These are phyloP conservation scores for Astrothelium macrocarpum DNA, from an alignment of 495 filamentous ascomycete species.

Conservation along the genomic window DNA sequence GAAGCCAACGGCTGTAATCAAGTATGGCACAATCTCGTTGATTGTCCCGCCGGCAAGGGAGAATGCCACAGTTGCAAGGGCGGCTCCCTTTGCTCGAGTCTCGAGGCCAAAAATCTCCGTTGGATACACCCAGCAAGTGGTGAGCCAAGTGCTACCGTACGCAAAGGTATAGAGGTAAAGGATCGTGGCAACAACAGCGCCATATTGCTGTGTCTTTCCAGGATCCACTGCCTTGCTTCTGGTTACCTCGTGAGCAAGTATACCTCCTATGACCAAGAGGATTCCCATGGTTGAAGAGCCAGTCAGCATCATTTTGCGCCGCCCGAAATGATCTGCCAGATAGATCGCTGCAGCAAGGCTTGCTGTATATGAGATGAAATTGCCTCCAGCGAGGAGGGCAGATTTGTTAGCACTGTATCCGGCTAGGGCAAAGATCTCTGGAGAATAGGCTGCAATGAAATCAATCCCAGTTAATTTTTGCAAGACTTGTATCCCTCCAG, in stretches of 20 bases:
- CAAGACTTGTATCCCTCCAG: constrained; percentile 62
- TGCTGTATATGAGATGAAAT: constrained; percentile 1
- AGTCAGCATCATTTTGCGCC: constrained; percentile 9
- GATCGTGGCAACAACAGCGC: constrained; percentile 7
- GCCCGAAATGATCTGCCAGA: constrained; percentile 4
- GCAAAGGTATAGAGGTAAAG: constrained; percentile 48
- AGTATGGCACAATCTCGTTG: constrained; percentile 11
- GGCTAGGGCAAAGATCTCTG: neutral
- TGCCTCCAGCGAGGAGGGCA: neutral
- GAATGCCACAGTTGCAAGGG: constrained; percentile 61
- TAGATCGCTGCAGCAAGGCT: constrained; percentile 7
- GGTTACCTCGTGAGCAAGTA: constrained; percentile 7
- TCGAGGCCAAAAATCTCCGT: constrained; percentile 61
- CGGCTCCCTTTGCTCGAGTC: constrained; percentile 56
- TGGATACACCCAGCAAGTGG: constrained; percentile 48
- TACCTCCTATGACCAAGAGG: constrained; percentile 5
- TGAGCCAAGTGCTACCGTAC: constrained; percentile 61
- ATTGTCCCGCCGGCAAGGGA: constrained; percentile 18
- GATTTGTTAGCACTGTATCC: constrained; percentile 7
- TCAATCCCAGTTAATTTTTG: constrained; percentile 41
- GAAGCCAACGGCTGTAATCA: constrained; percentile 8
- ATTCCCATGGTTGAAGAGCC: constrained; percentile 12
- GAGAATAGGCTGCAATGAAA: constrained; percentile 4
- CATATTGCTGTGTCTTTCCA: constrained; percentile 8
- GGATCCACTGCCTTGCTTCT: constrained; percentile 1